Base-by-base conservation (phyloP, 345 rosid species). In the Eucalyptus dawsonii region DNA sequence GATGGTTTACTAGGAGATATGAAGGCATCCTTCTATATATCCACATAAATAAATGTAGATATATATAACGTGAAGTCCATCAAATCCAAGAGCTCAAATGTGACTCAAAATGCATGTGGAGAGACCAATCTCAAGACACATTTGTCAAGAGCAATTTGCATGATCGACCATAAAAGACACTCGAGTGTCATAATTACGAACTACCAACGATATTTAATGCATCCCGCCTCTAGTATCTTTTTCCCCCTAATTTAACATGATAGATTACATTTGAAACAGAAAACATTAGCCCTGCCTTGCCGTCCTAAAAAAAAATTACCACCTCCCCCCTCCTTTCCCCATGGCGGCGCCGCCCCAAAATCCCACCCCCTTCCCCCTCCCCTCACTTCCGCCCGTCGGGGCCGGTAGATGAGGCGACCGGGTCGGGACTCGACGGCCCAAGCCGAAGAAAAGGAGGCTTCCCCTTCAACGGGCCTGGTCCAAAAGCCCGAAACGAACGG, bases 221-320 rank as follows among this genome's bases (percentile, higher is more conserved):
- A 69, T 17, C 14, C 0, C 1, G 1, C 1, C 0, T 5, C 0
- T 69, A 14, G 11, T 69, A 34, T 34, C 0, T 34, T 34, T 34
- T 69, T n/a, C 5, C 7, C 8, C 44, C 0, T 72, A 34, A 34
- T 9, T 34, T 19, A 72, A 34, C 25, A 72, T 19, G 25, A 72
- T 19, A 10, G 0, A 17, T 9, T 34, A 17, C 7, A 69, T 69
- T 34, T 3, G 24, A 34, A 34, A 17, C 4, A 5, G 37, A 17
- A 34, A 21, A 9, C 72, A 15, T 67, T 34, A 17, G 37, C 6
- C 37, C 21, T 15, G 2, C 21, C 76, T 1, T n/a, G 22, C 37
- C 11, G 11, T 40, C 76, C 76, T 10, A 11, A 4, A 17, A 2
- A 3, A 9, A 69, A 9, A 17, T 2, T 19, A 4, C 76, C 76